Evolutionary conservation across 2,329 filamentous ascomycete species (phyloP).

Genomic region (Cladosporium sp.): DNA sequence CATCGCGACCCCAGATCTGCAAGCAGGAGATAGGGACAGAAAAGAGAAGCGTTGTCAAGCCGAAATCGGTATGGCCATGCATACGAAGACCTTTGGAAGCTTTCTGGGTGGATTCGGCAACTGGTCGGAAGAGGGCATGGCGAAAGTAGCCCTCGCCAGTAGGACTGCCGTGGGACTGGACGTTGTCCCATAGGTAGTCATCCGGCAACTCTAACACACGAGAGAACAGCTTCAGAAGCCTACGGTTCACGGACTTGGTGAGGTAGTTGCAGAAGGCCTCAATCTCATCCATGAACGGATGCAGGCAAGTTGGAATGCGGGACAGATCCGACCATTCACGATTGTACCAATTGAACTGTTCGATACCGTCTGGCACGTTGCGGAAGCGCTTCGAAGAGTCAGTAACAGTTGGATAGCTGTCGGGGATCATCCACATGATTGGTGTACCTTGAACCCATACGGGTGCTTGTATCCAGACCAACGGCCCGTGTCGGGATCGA

Average conservation of each 20-base stretch:
- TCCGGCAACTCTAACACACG: constrained; percentile 43
- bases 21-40: constrained; percentile 37
- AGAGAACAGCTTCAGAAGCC: constrained; percentile 36
- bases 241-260: constrained; percentile 46
- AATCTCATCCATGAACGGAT: constrained; percentile 50
- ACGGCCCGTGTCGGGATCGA: constrained; percentile 44
- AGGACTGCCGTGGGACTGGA: constrained; percentile 41
- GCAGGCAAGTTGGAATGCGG: constrained; percentile 44
- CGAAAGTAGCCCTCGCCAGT: constrained; percentile 46
- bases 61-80: constrained; percentile 39
- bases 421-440: not conserved
- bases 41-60: constrained; percentile 38
- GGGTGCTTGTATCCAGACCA: constrained; percentile 51
- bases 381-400: constrained; percentile 30
- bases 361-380: constrained; percentile 46
- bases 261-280: constrained; percentile 45
- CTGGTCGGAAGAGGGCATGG: constrained; percentile 26
- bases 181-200: constrained; percentile 40
- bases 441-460: constrained; percentile 37
- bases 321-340: constrained; percentile 41
- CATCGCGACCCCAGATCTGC: constrained; percentile 32
- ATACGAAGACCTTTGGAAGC: constrained; percentile 27
- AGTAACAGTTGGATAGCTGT: too few species aligned
- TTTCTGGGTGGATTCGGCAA: constrained; percentile 17
- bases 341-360: constrained; percentile 54